These are phyloP conservation scores for Erysimum cheiri DNA, from an alignment of 441 rosid genomes.

Conservation along the genomic window DNA sequence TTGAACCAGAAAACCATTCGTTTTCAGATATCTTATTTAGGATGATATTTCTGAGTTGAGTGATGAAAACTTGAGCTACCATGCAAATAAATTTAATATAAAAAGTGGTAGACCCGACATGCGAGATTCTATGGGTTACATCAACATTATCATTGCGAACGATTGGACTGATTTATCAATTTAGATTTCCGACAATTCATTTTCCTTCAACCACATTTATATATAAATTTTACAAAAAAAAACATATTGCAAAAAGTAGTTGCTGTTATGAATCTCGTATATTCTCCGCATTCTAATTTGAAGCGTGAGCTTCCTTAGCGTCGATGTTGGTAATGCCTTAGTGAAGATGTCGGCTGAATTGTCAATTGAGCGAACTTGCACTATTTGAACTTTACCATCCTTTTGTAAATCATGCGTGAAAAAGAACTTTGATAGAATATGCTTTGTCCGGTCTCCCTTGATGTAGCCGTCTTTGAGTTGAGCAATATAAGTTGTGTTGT, in stretches of 20 bases:
- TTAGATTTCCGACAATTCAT: conserved; percentile 39
- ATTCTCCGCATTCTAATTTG: too few relatives aligned
- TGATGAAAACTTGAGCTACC: conserved; percentile 30
- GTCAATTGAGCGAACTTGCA: too few relatives aligned
- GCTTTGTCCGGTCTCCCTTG: too few relatives aligned
- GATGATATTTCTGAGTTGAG: conserved; percentile 29
- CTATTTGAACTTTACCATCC: too few relatives aligned
- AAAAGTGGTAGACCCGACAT: conserved; percentile 37
- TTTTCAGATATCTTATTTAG: conserved; percentile 4
- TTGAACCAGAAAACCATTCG: not conserved
- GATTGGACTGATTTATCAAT: conserved; percentile 35
- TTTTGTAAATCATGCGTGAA: too few relatives aligned
- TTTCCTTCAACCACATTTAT: conserved; percentile 17
- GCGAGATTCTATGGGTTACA: conserved; percentile 40
- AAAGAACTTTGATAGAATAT: too few relatives aligned
- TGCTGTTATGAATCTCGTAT: too few relatives aligned
- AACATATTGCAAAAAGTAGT: not conserved
- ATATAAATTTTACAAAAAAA: conserved; percentile 1
- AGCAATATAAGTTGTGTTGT: too few relatives aligned
- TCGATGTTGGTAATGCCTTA: too few relatives aligned
- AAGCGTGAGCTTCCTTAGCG: too few relatives aligned
- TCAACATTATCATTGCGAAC: conserved; percentile 40
- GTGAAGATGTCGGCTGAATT: too few relatives aligned
- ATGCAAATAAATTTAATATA: conserved; percentile 32
- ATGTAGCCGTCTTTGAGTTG: too few relatives aligned